phyloP scores from a whole-genome alignment of 2,329 filamentous ascomycete species.

The Colletotrichum navitas region DNA sequence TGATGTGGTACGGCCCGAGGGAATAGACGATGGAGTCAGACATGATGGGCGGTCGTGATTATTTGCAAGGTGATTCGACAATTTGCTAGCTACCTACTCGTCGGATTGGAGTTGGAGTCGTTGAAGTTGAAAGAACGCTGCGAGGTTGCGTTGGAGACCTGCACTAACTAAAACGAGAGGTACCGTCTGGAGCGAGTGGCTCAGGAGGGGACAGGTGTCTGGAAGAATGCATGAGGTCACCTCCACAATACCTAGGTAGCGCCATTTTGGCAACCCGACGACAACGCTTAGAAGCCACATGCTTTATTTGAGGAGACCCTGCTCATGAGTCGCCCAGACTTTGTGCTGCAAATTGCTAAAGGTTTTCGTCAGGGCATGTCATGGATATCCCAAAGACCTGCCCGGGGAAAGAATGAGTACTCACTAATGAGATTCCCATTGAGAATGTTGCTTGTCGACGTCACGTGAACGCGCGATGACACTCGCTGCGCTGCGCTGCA shows the following conservation, averaged over 20 bases:
- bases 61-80: not conserved
- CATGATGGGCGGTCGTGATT: slow-evolving; percentile 53
- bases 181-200: slow-evolving; percentile 29
- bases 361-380: not conserved
- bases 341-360: not conserved
- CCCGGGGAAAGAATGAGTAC: not conserved
- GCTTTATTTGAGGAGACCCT: slow-evolving; percentile 7
- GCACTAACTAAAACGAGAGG: not conserved
- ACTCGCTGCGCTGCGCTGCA: not conserved
- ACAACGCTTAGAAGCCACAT: not conserved
- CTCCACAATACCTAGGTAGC: slow-evolving; percentile 20
- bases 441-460: slow-evolving; percentile 6
- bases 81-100: not conserved
- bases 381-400: not conserved
- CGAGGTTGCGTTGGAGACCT: slow-evolving; percentile 18
- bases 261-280: slow-evolving; percentile 9
- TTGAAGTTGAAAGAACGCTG: not conserved
- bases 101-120: not conserved
- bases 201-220: slow-evolving; percentile 30
- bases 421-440: not conserved
- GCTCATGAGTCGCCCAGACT: not conserved
- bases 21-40: slow-evolving; percentile 68
- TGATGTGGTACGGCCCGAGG: slow-evolving; percentile 80
- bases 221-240: slow-evolving; percentile 40
- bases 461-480: slow-evolving; percentile 43